A percentile compares a stretch with the other conserved stretches of the same genome.
Evolutionary conservation across 2,329 filamentous ascomycete genomes (phyloP).

Genomic region (Achaetomium macrosporum): DNA sequence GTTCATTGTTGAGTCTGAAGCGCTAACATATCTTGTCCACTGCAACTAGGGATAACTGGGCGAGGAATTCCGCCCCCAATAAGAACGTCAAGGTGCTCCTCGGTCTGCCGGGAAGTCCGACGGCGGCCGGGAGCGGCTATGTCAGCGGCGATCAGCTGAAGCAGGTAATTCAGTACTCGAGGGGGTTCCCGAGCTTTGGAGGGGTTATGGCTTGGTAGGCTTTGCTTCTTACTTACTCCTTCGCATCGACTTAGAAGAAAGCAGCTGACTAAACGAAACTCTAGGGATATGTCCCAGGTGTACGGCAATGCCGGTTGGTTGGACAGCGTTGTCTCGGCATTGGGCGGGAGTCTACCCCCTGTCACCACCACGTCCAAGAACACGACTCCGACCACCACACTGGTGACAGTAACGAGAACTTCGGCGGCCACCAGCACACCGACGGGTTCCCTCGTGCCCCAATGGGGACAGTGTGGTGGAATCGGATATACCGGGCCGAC

Average conservation of each 20-base stretch:
- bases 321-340: conserved; percentile 34
- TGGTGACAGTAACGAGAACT: conserved; percentile 17
- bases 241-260: too few species aligned
- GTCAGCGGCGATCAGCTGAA: conserved; percentile 40
- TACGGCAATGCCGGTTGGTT: conserved; percentile 55
- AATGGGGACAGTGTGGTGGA: conserved; percentile 36
- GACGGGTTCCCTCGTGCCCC: conserved; percentile 24
- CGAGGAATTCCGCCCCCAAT: conserved; percentile 51
- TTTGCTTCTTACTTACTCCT: background rate
- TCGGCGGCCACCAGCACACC: background rate
- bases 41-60: conserved; percentile 51
- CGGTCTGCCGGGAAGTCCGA: conserved; percentile 52
- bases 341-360: conserved; percentile 21
- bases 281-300: conserved; percentile 54
- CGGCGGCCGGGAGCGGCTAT: conserved; percentile 54
- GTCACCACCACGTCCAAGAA: conserved; percentile 8
- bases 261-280: background rate
- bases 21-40: background rate
- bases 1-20: background rate
- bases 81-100: conserved; percentile 55
- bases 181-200: conserved; percentile 54
- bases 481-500: conserved; percentile 31
- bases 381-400: background rate
- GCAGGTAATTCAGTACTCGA: conserved; percentile 47
- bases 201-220: conserved; percentile 56